Evolutionary conservation across 768 basidiomycete genomes (phyloP).

Genomic region (Lyophyllum semitale): DNA sequence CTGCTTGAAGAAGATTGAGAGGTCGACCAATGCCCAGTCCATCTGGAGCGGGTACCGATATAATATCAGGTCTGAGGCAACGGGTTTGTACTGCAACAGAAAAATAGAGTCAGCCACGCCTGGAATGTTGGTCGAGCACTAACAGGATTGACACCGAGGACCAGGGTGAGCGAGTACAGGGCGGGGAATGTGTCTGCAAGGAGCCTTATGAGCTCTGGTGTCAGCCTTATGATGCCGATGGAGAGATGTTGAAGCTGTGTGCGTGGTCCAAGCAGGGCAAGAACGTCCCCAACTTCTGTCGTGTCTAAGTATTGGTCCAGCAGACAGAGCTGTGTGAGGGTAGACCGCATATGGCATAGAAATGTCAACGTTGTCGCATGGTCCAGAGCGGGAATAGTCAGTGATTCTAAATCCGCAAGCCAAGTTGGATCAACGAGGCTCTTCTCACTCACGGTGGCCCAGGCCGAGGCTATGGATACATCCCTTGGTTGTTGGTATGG

Average conservation of each 20-base stretch:
- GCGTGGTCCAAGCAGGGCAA: background rate
- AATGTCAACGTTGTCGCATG: conserved; percentile 19
- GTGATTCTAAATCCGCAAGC: conserved; percentile 18
- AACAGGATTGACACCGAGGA: background rate
- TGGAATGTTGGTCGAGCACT: background rate
- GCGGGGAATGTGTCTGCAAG: background rate
- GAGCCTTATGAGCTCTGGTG: background rate
- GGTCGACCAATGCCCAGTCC: conserved; percentile 4
- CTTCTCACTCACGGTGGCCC: conserved; percentile 2
- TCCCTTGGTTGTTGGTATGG: background rate
- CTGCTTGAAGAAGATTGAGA: conserved; percentile 1
- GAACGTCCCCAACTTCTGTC: background rate
- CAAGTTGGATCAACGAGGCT: conserved; percentile 7
- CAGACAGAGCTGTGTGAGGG: conserved; percentile 26
- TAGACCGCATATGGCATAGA: conserved; percentile 24
- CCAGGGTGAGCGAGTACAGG: background rate
- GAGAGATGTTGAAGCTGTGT: background rate
- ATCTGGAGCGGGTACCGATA: background rate
- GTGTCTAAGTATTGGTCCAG: background rate
- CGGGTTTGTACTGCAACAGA: background rate
- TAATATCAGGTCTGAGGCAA: background rate
- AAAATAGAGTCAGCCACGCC: background rate
- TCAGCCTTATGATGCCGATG: background rate
- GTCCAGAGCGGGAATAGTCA: conserved; percentile 25
- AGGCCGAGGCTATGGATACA: conserved; percentile 1